A percentile compares a stretch with the other conserved stretches of the same genome.
Conservation (phyloP, 2,329 filamentous ascomycete species). For the Fusarium buxicola region DNA sequence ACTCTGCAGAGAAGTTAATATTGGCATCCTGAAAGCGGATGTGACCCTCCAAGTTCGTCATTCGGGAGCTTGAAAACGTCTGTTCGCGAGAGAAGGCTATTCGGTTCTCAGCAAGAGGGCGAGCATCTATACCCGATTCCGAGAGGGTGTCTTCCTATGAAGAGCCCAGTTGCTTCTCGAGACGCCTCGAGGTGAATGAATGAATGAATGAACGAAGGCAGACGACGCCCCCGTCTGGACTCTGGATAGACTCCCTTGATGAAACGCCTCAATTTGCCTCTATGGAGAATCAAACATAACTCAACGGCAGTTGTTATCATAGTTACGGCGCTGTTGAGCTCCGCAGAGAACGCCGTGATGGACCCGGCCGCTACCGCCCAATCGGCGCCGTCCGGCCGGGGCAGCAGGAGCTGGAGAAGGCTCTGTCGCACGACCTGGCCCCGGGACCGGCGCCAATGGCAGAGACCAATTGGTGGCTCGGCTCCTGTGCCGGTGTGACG, state of each 20-base stretch:
- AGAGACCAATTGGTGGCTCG: constrained; percentile 6
- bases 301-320: constrained; percentile 2
- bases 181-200: constrained; percentile 38
- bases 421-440: constrained; percentile 18
- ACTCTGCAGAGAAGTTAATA: constrained; percentile 26
- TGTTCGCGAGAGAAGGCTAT: constrained; percentile 6
- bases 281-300: constrained; percentile 4
- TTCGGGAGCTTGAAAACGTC: constrained; percentile 12
- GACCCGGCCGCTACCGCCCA: constrained; percentile 24
- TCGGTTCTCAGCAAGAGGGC: constrained; percentile 7
- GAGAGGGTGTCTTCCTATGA: constrained; percentile 38
- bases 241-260: constrained; percentile 10
- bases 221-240: constrained; percentile 2
- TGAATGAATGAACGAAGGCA: constrained; percentile 9
- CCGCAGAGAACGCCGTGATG: constrained; percentile 23
- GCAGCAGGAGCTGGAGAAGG: constrained; percentile 24
- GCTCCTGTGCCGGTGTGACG: constrained; percentile 15
- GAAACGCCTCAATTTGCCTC: constrained; percentile 34
- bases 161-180: constrained; percentile 6
- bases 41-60: constrained; percentile 25
- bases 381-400: constrained; percentile 31
- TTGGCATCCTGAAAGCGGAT: constrained; percentile 31
- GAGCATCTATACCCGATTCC: constrained; percentile 19
- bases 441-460: constrained; percentile 15
- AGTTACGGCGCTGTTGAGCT: constrained; percentile 25